These are phyloP conservation scores for Breviolum minutum DNA, from an alignment of 73 alveolate genomes.

Conservation along the genomic window DNA sequence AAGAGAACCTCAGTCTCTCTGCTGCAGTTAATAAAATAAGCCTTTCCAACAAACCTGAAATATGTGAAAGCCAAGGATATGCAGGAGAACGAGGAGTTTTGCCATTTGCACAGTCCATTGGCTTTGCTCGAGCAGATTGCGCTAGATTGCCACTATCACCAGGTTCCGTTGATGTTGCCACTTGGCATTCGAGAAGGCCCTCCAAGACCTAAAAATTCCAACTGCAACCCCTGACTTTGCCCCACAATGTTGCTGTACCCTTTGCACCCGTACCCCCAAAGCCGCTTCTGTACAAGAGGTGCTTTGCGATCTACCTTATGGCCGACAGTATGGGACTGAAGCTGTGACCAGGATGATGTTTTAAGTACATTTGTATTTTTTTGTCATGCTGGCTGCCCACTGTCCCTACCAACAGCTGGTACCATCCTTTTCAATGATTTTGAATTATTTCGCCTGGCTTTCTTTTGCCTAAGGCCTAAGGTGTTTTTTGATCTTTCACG, in stretches of 20 bases:
- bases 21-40: not conserved
- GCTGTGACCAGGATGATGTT: not conserved
- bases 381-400: not conserved
- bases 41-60: not conserved
- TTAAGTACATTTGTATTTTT: not conserved
- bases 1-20: not conserved
- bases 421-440: not conserved
- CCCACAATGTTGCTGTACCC: not conserved
- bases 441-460: too few species aligned
- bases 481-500: too few species aligned
- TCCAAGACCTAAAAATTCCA: not conserved
- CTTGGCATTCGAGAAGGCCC: not conserved
- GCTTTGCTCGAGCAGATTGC: slow-evolving; percentile 56
- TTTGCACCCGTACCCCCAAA: not conserved
- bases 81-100: slow-evolving; percentile 52
- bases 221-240: too few species aligned
- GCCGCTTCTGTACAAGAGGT: not conserved
- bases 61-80: not conserved
- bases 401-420: not conserved
- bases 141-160: slow-evolving; percentile 20
- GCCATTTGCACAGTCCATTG: slow-evolving; percentile 46
- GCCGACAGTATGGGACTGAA: slow-evolving; percentile 81
- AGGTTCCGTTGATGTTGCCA: slow-evolving; percentile 41
- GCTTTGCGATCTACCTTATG: slow-evolving; percentile 73
- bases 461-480: too few species aligned